Conservation (phyloP, 2,329 filamentous ascomycete genomes). For the Hortaea sp. region DNA sequence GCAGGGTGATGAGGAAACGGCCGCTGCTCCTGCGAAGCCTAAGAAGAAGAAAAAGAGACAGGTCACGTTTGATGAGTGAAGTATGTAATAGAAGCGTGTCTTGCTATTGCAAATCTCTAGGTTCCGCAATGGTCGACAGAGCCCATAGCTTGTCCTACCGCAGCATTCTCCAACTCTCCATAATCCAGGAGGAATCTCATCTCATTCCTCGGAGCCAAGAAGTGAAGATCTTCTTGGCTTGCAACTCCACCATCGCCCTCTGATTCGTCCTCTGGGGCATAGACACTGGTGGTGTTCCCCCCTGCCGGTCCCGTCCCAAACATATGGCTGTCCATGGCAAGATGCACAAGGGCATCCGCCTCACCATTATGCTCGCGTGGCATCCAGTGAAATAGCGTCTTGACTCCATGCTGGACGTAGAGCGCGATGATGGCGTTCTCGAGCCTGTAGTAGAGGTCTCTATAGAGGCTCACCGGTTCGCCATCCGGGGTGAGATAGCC, state of each 20-base stretch:
- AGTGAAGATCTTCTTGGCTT: too few species aligned
- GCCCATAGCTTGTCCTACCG: too few species aligned
- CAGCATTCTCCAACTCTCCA: too few species aligned
- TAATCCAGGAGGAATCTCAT: too few species aligned
- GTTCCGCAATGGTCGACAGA: too few species aligned
- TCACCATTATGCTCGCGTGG: neutral
- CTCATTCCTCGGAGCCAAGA: too few species aligned
- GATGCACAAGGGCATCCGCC: neutral
- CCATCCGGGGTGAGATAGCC: neutral
- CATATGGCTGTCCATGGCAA: neutral
- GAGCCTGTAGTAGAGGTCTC: neutral
- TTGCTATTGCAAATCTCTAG: too few species aligned
- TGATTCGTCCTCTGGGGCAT: too few species aligned
- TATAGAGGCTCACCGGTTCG: neutral
- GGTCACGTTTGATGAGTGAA: conserved; percentile 6
- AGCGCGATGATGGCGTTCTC: neutral
- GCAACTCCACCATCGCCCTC: too few species aligned
- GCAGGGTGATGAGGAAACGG: conserved; percentile 3
- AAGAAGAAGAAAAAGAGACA: conserved; percentile 8
- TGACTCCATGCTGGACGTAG: neutral
- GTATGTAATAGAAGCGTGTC: neutral
- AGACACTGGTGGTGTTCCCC: too few species aligned
- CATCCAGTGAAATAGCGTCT: neutral
- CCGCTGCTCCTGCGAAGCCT: neutral
- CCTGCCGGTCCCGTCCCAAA: too few species aligned